phyloP scores from a whole-genome alignment of 2,329 filamentous ascomycete genomes.

The Colletotrichum sp. region DNA sequence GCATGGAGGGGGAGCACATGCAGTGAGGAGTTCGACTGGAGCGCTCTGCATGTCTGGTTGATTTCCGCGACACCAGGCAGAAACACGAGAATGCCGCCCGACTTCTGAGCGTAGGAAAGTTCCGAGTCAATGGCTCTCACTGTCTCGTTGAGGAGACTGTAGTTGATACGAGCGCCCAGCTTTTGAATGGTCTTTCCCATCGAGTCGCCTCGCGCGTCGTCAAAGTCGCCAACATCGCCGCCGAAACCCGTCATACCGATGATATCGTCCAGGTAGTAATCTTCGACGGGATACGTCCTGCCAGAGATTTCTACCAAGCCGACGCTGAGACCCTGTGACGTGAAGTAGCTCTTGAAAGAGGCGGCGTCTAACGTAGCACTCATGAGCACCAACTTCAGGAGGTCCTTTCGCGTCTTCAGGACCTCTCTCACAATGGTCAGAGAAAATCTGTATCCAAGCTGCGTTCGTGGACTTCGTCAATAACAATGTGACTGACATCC shows the following conservation, averaged over 20 bases:
- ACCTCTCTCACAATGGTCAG: slow-evolving; percentile 88
- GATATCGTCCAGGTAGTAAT: slow-evolving; percentile 90
- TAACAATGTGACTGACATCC: slow-evolving; percentile 92
- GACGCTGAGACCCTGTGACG: slow-evolving; percentile 68
- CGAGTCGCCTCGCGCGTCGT: slow-evolving; percentile 49
- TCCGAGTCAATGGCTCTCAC: slow-evolving; percentile 83
- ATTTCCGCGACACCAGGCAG: slow-evolving; percentile 93
- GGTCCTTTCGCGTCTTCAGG: slow-evolving; percentile 72
- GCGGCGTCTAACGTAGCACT: slow-evolving; percentile 92
- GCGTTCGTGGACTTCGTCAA: slow-evolving; percentile 96
- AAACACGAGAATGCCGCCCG: slow-evolving; percentile 94
- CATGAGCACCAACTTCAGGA: slow-evolving; percentile 93
- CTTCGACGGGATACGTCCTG: slow-evolving; percentile 86
- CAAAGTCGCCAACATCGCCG: slow-evolving; percentile 50
- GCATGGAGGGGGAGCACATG: slow-evolving; percentile 90
- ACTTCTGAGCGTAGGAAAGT: slow-evolving; percentile 65
- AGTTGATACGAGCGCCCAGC: slow-evolving; percentile 87
- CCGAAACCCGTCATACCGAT: slow-evolving; percentile 79
- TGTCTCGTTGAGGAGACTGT: slow-evolving; percentile 81
- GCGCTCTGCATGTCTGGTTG: slow-evolving; percentile 73
- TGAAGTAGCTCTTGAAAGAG: slow-evolving; percentile 86
- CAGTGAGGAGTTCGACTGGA: slow-evolving; percentile 66
- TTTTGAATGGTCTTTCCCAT: slow-evolving; percentile 75
- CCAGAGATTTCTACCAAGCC: slow-evolving; percentile 87
- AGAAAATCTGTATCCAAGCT: slow-evolving; percentile 92